phyloP scores from a whole-genome alignment of 2,329 filamentous ascomycete species.

The Botrytis tulipae region DNA sequence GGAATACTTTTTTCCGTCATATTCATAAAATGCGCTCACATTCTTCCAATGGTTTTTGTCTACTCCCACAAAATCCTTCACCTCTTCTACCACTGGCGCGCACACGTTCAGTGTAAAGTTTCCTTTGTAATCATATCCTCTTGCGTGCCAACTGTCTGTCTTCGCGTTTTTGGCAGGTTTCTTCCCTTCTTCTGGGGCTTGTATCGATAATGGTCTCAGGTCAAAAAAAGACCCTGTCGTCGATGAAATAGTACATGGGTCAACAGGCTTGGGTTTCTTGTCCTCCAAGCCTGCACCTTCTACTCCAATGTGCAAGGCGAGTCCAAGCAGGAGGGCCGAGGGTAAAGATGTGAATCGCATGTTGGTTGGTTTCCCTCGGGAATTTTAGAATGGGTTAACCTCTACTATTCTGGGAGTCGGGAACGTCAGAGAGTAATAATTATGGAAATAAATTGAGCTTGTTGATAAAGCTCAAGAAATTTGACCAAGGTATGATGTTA shows the following conservation, averaged over 20 bases:
- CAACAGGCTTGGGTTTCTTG: constrained; percentile 31
- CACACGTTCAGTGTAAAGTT: constrained; percentile 88
- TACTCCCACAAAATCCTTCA: constrained; percentile 63
- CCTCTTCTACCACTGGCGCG: constrained; percentile 66
- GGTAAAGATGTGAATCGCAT: constrained; percentile 34
- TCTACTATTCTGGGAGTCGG: not conserved
- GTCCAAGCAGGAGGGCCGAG: constrained; percentile 31
- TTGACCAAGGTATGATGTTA: constrained; percentile 12
- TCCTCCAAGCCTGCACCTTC: constrained; percentile 32
- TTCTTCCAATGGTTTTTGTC: constrained; percentile 63
- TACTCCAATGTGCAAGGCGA: constrained; percentile 32
- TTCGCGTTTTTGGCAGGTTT: constrained; percentile 53
- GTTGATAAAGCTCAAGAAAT: constrained; percentile 8
- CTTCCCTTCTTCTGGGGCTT: constrained; percentile 34
- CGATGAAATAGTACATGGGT: constrained; percentile 38
- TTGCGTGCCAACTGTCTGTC: constrained; percentile 60
- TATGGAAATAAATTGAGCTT: constrained; percentile 3
- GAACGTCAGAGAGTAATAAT: not conserved
- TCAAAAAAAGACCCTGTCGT: constrained; percentile 38
- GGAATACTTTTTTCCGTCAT: constrained; percentile 66
- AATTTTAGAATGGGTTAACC: not conserved
- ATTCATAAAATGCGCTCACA: constrained; percentile 74
- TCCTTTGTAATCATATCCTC: constrained; percentile 72
- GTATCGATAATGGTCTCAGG: constrained; percentile 36
- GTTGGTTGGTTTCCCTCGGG: constrained; percentile 13